These are phyloP conservation scores for Coemansia sp. DNA, from an alignment of 192 early-diverging fungal species.

Conservation along the genomic window DNA sequence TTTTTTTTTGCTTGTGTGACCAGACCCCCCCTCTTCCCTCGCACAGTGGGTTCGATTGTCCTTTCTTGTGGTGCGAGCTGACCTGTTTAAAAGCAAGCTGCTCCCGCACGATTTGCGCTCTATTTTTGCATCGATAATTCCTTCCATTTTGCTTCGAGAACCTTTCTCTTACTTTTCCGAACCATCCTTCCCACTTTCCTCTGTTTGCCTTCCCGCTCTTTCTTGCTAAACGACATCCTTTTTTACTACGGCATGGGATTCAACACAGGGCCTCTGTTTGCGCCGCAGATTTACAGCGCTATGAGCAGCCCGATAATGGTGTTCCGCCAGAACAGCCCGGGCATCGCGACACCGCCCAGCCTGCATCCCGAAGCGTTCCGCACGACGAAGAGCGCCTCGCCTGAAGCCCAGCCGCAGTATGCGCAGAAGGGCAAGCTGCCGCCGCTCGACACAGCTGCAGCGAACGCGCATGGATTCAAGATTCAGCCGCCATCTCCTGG, in stretches of 20 bases:
- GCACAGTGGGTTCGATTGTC: not conserved
- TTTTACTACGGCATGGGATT: not conserved
- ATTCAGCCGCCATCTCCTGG: slow-evolving; percentile 6
- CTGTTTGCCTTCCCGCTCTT: not conserved
- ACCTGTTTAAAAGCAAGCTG: not conserved
- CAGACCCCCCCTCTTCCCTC: not conserved
- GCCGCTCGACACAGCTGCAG: not conserved
- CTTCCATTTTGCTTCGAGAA: slow-evolving; percentile 2
- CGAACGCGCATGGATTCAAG: not conserved
- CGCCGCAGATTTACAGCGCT: not conserved
- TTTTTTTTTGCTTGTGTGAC: too few relatives aligned
- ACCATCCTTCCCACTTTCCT: not conserved
- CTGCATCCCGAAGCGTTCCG: not conserved
- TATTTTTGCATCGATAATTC: not conserved
- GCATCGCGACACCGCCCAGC: too few relatives aligned
- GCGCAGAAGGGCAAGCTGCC: slow-evolving; percentile 3
- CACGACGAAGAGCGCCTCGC: slow-evolving; percentile 5
- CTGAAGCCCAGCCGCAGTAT: not conserved
- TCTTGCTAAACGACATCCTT: not conserved
- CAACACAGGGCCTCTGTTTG: not conserved
- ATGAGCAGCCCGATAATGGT: slow-evolving; percentile 3
- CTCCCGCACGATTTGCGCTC: not conserved
- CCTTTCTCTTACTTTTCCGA: not conserved
- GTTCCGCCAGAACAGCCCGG: too few relatives aligned
- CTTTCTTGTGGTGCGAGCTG: not conserved